Conservation (phyloP, 306 rosid species). For the Carpinus fangiana region DNA sequence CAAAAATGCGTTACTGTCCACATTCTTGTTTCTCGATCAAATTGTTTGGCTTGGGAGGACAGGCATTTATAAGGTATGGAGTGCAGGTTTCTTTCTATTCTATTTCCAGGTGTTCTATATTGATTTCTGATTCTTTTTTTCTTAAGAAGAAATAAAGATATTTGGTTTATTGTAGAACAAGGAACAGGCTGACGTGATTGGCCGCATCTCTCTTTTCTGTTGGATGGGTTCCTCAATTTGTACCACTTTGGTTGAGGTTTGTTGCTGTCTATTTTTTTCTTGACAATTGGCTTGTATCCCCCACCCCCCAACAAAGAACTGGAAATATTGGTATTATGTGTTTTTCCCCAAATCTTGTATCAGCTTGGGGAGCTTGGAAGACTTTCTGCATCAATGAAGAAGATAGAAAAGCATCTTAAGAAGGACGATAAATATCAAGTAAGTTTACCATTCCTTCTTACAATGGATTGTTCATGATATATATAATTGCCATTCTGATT, state of each 20-base stretch:
- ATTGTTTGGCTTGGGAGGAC: slow-evolving; percentile 91
- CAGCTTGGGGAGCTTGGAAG: slow-evolving; percentile 96
- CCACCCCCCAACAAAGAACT: background rate
- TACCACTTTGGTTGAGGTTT: slow-evolving; percentile 80
- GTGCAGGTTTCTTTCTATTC: slow-evolving; percentile 12
- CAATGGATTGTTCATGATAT: background rate
- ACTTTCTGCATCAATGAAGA: slow-evolving; percentile 77
- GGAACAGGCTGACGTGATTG: slow-evolving; percentile 71
- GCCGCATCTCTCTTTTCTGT: slow-evolving; percentile 86
- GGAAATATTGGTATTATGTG: slow-evolving; percentile 16
- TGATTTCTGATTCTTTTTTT: background rate
- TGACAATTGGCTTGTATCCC: background rate
- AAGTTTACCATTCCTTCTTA: slow-evolving; percentile 29
- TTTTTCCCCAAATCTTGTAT: slow-evolving; percentile 22
- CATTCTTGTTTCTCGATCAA: slow-evolving; percentile 96
- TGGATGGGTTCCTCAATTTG: slow-evolving; percentile 90
- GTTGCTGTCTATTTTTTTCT: slow-evolving; percentile 30
- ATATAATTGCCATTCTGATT: background rate
- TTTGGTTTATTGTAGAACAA: slow-evolving; percentile 58
- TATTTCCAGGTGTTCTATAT: background rate
- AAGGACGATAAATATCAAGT: slow-evolving; percentile 65
- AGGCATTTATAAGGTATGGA: slow-evolving; percentile 68
- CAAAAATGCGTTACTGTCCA: slow-evolving; percentile 83
- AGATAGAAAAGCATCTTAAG: slow-evolving; percentile 82
- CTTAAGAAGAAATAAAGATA: background rate